Evolutionary conservation across 1,284 basidiomycete genomes (phyloP).

Genomic region (Trichosporon coremiiforme): DNA sequence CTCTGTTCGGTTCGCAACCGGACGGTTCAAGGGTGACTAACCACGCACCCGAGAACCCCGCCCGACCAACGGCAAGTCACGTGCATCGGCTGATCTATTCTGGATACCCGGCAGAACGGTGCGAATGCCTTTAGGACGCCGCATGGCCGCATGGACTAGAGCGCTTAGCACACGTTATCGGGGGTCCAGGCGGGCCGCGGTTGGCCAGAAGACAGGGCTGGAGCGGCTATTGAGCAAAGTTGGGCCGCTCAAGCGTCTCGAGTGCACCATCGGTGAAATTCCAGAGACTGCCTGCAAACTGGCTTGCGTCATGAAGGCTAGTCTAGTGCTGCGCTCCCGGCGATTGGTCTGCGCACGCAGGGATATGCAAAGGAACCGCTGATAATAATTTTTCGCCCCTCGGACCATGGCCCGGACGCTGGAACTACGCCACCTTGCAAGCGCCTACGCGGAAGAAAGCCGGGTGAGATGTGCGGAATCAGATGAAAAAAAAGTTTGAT

Average conservation of each 20-base stretch:
- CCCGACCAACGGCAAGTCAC: too few species aligned
- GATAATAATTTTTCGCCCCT: constrained; percentile 11
- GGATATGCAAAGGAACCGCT: neutral
- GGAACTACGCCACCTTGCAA: neutral
- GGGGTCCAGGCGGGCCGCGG: neutral
- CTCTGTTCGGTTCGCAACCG: too few species aligned
- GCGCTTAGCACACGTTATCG: neutral
- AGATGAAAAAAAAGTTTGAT: constrained; percentile 16
- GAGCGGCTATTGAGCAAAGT: neutral
- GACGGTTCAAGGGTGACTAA: too few species aligned
- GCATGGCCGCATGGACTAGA: neutral
- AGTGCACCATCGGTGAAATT: neutral
- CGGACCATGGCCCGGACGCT: neutral
- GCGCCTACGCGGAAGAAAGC: constrained; percentile 8
- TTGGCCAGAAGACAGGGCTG: neutral
- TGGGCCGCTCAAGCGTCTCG: neutral
- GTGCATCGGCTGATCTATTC: neutral
- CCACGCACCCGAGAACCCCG: too few species aligned
- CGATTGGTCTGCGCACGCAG: neutral
- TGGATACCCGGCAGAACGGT: neutral
- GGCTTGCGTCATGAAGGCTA: neutral
- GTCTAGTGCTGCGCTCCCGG: too few species aligned
- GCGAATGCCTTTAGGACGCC: neutral
- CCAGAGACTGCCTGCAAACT: neutral
- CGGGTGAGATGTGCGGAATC: neutral